A percentile compares a stretch with the other conserved stretches of the same genome.
These are phyloP conservation scores for Dissophora globulifera DNA, from an alignment of 192 early-diverging fungal species.

Conservation along the genomic window DNA sequence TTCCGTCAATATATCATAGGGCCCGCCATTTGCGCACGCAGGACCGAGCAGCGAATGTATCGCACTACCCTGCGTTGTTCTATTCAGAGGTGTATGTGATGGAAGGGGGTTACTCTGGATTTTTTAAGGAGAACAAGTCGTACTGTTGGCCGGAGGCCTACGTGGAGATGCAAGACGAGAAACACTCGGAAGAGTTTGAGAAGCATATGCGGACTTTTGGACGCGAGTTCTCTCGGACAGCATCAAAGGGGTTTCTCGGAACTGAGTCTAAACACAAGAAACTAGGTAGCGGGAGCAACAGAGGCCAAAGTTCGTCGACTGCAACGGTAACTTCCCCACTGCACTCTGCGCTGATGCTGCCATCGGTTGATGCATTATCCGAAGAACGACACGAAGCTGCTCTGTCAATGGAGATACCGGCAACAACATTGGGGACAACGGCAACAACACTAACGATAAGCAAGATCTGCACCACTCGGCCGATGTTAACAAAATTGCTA, in stretches of 20 bases:
- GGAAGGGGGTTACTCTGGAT: constrained; percentile 84
- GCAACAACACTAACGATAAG: background rate
- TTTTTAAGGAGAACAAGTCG: constrained; percentile 67
- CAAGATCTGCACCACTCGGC: too few species aligned
- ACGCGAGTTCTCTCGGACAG: constrained; percentile 26
- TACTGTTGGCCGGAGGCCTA: constrained; percentile 81
- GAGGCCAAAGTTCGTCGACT: too few species aligned
- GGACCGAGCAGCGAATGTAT: constrained; percentile 77
- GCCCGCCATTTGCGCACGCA: constrained; percentile 78
- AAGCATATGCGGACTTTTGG: constrained; percentile 24
- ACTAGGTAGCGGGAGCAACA: background rate
- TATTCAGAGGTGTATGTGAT: constrained; percentile 91
- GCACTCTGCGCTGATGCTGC: background rate
- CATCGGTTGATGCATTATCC: too few species aligned
- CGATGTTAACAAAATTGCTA: too few species aligned
- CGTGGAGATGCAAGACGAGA: constrained; percentile 82
- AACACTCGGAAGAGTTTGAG: constrained; percentile 62
- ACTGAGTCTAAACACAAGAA: constrained; percentile 16
- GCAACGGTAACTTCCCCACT: too few species aligned
- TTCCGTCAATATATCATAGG: too few species aligned
- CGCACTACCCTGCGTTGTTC: constrained; percentile 77
- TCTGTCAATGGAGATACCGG: background rate
- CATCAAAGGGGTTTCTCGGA: constrained; percentile 36
- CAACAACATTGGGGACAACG: background rate
- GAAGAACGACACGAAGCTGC: too few species aligned